A percentile compares a stretch with the other conserved stretches of the same genome.
These are phyloP conservation scores for Lachnellula arida DNA, from an alignment of 2,329 filamentous ascomycete species.

Conservation along the genomic window DNA sequence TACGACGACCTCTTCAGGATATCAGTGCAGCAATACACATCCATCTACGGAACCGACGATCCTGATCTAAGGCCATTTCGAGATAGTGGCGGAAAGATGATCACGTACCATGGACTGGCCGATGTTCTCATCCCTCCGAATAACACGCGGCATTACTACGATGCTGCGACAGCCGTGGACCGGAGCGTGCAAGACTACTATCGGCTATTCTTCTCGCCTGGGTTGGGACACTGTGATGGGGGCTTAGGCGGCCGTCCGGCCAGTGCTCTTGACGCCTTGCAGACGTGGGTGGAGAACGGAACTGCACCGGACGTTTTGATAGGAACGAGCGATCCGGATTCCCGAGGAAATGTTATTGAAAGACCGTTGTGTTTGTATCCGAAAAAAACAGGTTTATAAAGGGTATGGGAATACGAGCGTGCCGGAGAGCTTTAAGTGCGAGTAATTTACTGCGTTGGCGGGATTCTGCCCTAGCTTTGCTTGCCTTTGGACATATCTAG, in stretches of 20 bases:
- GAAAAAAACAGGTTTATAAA: neutral
- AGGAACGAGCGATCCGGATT: neutral
- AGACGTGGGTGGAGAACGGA: constrained; percentile 32
- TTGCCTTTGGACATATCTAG: no score
- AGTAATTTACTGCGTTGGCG: no score
- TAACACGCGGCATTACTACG: constrained; percentile 36
- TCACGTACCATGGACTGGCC: neutral
- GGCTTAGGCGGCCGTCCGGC: constrained; percentile 24
- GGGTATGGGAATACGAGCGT: neutral
- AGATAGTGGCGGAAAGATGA: constrained; percentile 10
- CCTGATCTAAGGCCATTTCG: constrained; percentile 12
- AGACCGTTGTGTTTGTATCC: constrained; percentile 6
- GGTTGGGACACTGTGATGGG: constrained; percentile 15
- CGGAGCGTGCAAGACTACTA: constrained; percentile 4
- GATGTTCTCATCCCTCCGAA: constrained; percentile 32
- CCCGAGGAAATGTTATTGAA: constrained; percentile 25
- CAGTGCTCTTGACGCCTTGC: constrained; percentile 22
- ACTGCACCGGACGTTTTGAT: constrained; percentile 17
- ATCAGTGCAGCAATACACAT: constrained; percentile 6
- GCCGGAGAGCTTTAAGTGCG: neutral
- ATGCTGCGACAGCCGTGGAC: constrained; percentile 21
- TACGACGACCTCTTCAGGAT: constrained; percentile 4
- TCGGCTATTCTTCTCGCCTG: constrained; percentile 3
- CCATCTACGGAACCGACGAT: constrained; percentile 9
- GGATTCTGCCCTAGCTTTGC: no score